Percentiles rank a stretch among this genome's conserved stretches.
Evolutionary conservation across 352 stramenopile genomes (phyloP).

Genomic region (Thraustochytrium striatum): DNA sequence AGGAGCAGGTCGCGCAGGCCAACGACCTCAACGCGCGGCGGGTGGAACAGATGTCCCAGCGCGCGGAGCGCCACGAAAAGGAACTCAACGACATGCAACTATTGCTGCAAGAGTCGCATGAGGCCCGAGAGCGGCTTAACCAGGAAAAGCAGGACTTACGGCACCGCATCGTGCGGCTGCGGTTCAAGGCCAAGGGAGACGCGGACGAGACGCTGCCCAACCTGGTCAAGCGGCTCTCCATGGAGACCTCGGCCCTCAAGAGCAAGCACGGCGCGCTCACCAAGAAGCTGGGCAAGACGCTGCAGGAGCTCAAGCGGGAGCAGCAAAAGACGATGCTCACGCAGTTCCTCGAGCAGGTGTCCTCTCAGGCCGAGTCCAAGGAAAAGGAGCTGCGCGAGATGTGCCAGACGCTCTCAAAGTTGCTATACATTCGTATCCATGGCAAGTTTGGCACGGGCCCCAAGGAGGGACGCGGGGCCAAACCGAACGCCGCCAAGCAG

Average conservation of each 20-base stretch:
- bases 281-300: neutral
- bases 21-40: neutral
- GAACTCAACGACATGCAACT: conserved; percentile 11
- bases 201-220: conserved; percentile 26
- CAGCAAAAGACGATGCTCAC: conserved; percentile 16
- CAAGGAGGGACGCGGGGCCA: neutral
- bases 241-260: conserved; percentile 11
- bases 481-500: neutral
- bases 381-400: conserved; percentile 24
- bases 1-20: conserved; percentile 1
- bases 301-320: neutral
- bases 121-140: conserved; percentile 30
- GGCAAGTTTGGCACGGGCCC: neutral
- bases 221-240: conserved; percentile 33
- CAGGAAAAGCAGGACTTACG: conserved; percentile 42
- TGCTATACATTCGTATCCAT: conserved; percentile 7
- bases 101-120: conserved; percentile 9
- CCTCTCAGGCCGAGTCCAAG: neutral
- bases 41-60: conserved; percentile 24
- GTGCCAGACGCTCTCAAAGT: neutral
- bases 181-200: conserved; percentile 31
- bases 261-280: neutral
- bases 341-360: neutral
- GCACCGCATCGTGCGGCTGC: conserved; percentile 39
- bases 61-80: neutral